Evolutionary conservation across 108 stramenopile species (phyloP).

Genomic region (Stephanodiscus triporus): DNA sequence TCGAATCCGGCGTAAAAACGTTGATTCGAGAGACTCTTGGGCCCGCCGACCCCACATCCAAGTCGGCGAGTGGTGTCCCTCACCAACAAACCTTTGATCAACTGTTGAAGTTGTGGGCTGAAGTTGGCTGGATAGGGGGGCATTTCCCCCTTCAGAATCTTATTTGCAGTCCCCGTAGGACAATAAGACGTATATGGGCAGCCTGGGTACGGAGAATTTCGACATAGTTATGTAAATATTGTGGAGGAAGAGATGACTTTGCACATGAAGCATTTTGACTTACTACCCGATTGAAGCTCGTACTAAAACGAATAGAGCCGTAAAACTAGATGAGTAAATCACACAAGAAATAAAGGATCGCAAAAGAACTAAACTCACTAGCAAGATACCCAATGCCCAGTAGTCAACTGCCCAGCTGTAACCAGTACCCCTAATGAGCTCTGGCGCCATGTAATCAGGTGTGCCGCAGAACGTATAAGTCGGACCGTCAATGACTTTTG

Average conservation of each 20-base stretch:
- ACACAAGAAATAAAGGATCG: not conserved
- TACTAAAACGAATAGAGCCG: slow-evolving; percentile 66
- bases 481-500: slow-evolving; percentile 50
- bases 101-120: slow-evolving; percentile 47
- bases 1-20: slow-evolving; percentile 82
- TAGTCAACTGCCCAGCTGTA: slow-evolving; percentile 75
- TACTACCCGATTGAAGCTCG: slow-evolving; percentile 76
- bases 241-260: too few relatives aligned
- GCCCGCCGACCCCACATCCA: slow-evolving; percentile 64
- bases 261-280: not conserved
- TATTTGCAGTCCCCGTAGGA: slow-evolving; percentile 79
- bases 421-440: slow-evolving; percentile 59
- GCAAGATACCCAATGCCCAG: slow-evolving; percentile 70
- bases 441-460: slow-evolving; percentile 72
- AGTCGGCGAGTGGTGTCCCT: slow-evolving; percentile 59
- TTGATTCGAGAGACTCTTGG: slow-evolving; percentile 61
- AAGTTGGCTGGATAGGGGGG: slow-evolving; percentile 44
- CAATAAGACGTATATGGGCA: slow-evolving; percentile 81
- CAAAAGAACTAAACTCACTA: slow-evolving; percentile 18
- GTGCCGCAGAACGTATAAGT: slow-evolving; percentile 57
- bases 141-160: slow-evolving; percentile 73
- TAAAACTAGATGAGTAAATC: slow-evolving; percentile 73
- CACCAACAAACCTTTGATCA: slow-evolving; percentile 61
- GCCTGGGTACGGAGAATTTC: not conserved
- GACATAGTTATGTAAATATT: not conserved